Evolutionary conservation across 1,284 basidiomycete species (phyloP).

Genomic region (Grifola frondosa): DNA sequence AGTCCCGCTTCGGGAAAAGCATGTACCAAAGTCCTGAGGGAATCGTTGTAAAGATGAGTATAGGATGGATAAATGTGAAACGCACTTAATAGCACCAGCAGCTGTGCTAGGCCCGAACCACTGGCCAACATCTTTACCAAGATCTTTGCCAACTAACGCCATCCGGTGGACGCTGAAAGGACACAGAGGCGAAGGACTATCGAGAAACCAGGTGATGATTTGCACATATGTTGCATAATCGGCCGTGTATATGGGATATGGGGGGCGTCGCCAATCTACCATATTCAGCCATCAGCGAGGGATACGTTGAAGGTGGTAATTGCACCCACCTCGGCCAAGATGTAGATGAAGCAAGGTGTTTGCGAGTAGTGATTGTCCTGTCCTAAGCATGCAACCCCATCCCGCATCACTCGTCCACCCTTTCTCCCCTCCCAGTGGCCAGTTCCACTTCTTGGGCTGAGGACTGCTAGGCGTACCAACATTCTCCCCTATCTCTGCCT

Average conservation of each 20-base stretch:
- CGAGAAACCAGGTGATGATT: constrained; percentile 93
- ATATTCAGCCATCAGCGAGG: constrained; percentile 4
- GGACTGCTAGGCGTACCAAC: constrained; percentile 31
- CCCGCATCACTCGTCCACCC: constrained; percentile 92
- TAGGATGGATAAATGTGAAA: constrained; percentile 9
- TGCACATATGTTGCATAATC: constrained; percentile 80
- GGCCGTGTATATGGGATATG: constrained; percentile 53
- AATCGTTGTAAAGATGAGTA: constrained; percentile 3
- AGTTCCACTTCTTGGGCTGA: constrained; percentile 46
- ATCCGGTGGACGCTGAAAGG: constrained; percentile 97
- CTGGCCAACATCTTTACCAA: constrained; percentile 94
- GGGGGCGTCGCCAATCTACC: constrained; percentile 81
- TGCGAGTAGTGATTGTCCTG: constrained; percentile 90
- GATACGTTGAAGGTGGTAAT: constrained; percentile 3
- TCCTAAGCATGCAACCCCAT: constrained; percentile 98
- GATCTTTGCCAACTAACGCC: constrained; percentile 90
- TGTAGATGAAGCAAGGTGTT: constrained; percentile 85
- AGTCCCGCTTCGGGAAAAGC: constrained; percentile 81
- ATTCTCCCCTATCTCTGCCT: constrained; percentile 31
- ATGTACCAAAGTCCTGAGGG: constrained; percentile 68
- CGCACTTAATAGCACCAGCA: constrained; percentile 89
- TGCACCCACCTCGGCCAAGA: constrained; percentile 76
- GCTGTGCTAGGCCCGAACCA: constrained; percentile 99
- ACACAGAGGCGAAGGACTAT: constrained; percentile 83
- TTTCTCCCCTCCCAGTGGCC: constrained; percentile 59